Evolutionary conservation across 2,329 filamentous ascomycete species (phyloP).

Genomic region (Bimuria novae-zelandiae): DNA sequence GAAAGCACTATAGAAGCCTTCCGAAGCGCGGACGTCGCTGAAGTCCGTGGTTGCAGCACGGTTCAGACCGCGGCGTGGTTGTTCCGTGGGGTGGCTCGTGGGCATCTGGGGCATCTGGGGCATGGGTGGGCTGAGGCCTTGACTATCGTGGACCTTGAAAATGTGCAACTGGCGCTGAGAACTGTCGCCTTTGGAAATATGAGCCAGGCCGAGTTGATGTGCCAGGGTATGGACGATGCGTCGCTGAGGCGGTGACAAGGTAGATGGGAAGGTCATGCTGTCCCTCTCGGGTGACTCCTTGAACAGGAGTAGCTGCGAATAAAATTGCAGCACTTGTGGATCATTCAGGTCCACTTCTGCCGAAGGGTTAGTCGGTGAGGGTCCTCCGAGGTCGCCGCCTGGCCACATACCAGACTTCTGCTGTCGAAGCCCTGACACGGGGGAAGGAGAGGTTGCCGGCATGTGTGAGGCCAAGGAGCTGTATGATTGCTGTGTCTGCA

Average conservation of each 20-base stretch:
- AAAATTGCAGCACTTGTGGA: constrained; percentile 82
- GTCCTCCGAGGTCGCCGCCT: constrained; percentile 11
- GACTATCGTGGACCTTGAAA: constrained; percentile 67
- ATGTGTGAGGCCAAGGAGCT: constrained; percentile 73
- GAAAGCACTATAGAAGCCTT: constrained; percentile 74
- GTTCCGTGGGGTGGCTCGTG: constrained; percentile 70
- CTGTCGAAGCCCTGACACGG: constrained; percentile 62
- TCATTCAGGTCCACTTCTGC: constrained; percentile 88
- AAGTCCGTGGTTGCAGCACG: constrained; percentile 98
- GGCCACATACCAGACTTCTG: constrained; percentile 50
- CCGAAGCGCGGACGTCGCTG: constrained; percentile 76
- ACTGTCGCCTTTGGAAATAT: constrained; percentile 85
- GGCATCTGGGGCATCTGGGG: constrained; percentile 67
- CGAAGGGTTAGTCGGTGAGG: constrained; percentile 20
- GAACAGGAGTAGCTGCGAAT: constrained; percentile 88
- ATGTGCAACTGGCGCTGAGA: constrained; percentile 91
- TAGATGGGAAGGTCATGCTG: constrained; percentile 80
- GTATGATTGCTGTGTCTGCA: constrained; percentile 85
- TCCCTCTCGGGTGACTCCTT: constrained; percentile 79
- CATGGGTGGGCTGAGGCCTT: constrained; percentile 65
- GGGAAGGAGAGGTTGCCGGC: constrained; percentile 68
- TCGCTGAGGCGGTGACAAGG: constrained; percentile 80
- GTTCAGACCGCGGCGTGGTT: constrained; percentile 82
- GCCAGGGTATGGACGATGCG: constrained; percentile 92
- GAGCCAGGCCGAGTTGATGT: constrained; percentile 90